A percentile compares a stretch with the other conserved stretches of the same genome.
Evolutionary conservation across 176 grass and related monocot genomes (phyloP).

Genomic region (Oryza glumipatula): DNA sequence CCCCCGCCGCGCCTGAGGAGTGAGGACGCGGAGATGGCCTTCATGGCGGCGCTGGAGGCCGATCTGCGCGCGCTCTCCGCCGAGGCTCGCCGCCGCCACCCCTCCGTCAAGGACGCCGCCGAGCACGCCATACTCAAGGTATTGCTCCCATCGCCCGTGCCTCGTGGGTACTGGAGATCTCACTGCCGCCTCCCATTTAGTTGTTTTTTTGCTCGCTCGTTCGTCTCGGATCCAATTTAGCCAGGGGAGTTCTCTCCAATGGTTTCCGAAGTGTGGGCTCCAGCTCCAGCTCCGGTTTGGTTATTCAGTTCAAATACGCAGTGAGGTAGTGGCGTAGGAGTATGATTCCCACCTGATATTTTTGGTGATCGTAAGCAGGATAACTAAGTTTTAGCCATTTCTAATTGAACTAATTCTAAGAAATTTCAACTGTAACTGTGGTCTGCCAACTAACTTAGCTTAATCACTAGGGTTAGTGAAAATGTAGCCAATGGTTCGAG

Average conservation of each 20-base stretch:
- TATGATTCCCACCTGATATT: constrained; percentile 15
- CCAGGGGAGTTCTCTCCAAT: not conserved
- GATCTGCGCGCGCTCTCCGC: constrained; percentile 98
- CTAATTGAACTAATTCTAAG: not conserved
- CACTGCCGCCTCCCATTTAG: constrained; percentile 34
- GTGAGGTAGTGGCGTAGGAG: constrained; percentile 36
- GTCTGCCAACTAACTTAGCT: not conserved
- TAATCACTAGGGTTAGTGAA: constrained; percentile 20
- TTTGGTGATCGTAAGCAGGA: constrained; percentile 25
- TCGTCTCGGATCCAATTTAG: constrained; percentile 35
- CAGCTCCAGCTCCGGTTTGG: constrained; percentile 19
- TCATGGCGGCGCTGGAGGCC: constrained; percentile 93
- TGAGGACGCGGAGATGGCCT: constrained; percentile 58
- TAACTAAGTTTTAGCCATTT: constrained; percentile 12
- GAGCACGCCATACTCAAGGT: constrained; percentile 96
- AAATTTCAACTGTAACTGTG: constrained; percentile 12
- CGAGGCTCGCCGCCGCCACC: constrained; percentile 89
- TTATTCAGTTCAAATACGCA: constrained; percentile 8
- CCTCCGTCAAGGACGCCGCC: constrained; percentile 89
- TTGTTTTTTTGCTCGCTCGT: not conserved
- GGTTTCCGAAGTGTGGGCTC: not conserved
- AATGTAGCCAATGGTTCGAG: not conserved
- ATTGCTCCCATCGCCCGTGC: not conserved
- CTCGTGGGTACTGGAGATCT: not conserved
- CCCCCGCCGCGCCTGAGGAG: not conserved